A percentile compares a stretch with the other conserved stretches of the same genome.
Conservation (phyloP, 1,284 basidiomycete species). For the Cronartium quercuum region DNA sequence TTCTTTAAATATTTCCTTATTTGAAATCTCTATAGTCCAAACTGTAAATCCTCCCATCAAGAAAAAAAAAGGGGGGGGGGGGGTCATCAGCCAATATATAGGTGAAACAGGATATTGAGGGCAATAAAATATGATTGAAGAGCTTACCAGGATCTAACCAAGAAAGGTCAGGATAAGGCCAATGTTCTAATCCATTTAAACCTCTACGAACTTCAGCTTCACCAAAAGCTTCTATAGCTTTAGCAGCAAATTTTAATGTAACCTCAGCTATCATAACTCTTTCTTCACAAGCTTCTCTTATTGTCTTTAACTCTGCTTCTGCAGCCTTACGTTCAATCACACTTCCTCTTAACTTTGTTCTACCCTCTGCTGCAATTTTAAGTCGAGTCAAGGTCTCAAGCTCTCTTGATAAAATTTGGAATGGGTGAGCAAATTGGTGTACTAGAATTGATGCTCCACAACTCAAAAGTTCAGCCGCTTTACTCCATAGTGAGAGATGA, state of each 20-base stretch:
- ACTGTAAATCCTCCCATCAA: not conserved
- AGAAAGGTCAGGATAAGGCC: not conserved
- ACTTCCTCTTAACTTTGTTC: not conserved
- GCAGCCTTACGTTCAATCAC: not conserved
- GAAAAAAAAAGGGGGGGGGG: not conserved
- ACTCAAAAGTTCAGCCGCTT: not conserved
- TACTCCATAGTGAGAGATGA: constrained; percentile 12
- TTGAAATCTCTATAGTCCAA: not conserved
- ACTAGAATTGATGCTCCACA: not conserved
- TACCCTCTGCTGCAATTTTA: not conserved
- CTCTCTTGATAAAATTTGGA: not conserved
- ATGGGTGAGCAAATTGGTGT: not conserved
- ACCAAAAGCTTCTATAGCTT: not conserved
- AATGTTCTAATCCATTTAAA: not conserved
- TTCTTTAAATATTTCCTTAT: not conserved
- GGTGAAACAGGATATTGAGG: not conserved
- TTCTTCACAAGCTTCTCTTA: not conserved
- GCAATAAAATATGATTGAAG: not conserved
- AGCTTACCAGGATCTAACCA: not conserved
- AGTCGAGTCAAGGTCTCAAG: not conserved
- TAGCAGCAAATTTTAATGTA: not conserved
- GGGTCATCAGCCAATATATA: not conserved
- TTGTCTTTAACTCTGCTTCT: not conserved
- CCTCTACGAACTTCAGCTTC: not conserved
- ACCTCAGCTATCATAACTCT: not conserved